Percentiles rank a stretch among this genome's conserved stretches.
Conservation (phyloP, 176 grass and related monocot species). For the Oryza glaberrima region DNA sequence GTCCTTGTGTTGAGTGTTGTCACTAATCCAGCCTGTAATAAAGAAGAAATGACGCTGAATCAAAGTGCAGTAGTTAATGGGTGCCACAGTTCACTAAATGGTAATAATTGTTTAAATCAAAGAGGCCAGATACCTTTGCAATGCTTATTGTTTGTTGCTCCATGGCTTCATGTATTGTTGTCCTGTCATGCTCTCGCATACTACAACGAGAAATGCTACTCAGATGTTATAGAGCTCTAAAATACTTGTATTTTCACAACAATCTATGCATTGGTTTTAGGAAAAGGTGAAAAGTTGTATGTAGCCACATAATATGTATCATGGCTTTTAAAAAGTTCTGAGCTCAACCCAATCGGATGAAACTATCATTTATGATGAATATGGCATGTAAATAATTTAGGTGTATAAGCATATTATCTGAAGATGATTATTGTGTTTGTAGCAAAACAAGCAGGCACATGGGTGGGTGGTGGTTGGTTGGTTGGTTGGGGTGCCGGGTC, state of each 20-base stretch:
- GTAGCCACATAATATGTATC: background rate
- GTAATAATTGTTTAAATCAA: background rate
- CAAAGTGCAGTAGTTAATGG: slow-evolving; percentile 4
- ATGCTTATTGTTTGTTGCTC: slow-evolving; percentile 98
- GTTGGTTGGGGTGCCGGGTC: too few relatives aligned
- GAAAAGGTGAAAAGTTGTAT: background rate
- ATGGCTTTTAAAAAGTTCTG: too few relatives aligned
- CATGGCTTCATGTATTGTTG: slow-evolving; percentile 99
- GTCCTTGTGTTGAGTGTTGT: slow-evolving; percentile 93
- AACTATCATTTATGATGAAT: too few relatives aligned
- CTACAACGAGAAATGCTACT: slow-evolving; percentile 47
- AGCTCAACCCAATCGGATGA: too few relatives aligned
- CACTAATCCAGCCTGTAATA: slow-evolving; percentile 84
- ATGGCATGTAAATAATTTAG: too few relatives aligned
- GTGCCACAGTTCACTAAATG: background rate
- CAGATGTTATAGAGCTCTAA: slow-evolving; percentile 16
- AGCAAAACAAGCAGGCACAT: background rate
- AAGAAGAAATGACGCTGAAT: slow-evolving; percentile 24
- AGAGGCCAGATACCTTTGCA: slow-evolving; percentile 69
- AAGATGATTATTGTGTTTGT: background rate
- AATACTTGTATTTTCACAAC: slow-evolving; percentile 22
- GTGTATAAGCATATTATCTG: slow-evolving; percentile 15
- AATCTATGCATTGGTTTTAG: background rate
- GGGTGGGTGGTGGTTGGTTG: too few relatives aligned
- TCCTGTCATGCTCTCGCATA: slow-evolving; percentile 94